These are phyloP conservation scores for Fusarium sambucinum DNA, from an alignment of 2,329 filamentous ascomycete genomes.

Conservation along the genomic window DNA sequence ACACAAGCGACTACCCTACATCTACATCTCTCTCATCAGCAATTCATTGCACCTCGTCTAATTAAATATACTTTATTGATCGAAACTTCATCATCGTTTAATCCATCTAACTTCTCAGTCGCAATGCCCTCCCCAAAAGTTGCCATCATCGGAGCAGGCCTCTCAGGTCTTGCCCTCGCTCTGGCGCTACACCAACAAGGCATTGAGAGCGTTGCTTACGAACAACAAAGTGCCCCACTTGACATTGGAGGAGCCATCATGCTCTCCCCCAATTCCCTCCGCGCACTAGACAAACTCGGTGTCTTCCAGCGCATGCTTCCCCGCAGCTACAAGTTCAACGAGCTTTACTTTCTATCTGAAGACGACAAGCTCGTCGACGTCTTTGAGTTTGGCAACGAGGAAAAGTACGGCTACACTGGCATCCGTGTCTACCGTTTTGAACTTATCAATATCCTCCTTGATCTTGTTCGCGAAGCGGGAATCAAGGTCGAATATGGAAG, in stretches of 20 bases:
- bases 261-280: conserved; percentile 70
- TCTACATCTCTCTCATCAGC: rapidly evolving
- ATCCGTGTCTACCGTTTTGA: conserved; percentile 66
- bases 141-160: conserved; percentile 54
- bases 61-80: rapidly evolving
- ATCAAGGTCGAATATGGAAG: conserved; percentile 61
- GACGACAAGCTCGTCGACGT: conserved; percentile 52
- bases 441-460: conserved; percentile 63
- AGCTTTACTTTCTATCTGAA: conserved; percentile 59
- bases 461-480: conserved; percentile 54
- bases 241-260: conserved; percentile 68
- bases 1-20: neutral
- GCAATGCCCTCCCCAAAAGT: conserved; percentile 36
- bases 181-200: conserved; percentile 64
- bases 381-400: conserved; percentile 62
- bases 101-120: rapidly evolving
- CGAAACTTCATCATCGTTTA: neutral
- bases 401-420: conserved; percentile 64
- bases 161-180: conserved; percentile 65
- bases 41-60: rapidly evolving
- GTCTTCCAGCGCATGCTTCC: conserved; percentile 60
- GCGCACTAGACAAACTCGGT: conserved; percentile 63
- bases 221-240: conserved; percentile 58
- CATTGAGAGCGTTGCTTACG: conserved; percentile 65
- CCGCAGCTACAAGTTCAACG: conserved; percentile 64